Evolutionary conservation across 441 rosid genomes (phyloP).

Genomic region (Metrosideros polymorpha): DNA sequence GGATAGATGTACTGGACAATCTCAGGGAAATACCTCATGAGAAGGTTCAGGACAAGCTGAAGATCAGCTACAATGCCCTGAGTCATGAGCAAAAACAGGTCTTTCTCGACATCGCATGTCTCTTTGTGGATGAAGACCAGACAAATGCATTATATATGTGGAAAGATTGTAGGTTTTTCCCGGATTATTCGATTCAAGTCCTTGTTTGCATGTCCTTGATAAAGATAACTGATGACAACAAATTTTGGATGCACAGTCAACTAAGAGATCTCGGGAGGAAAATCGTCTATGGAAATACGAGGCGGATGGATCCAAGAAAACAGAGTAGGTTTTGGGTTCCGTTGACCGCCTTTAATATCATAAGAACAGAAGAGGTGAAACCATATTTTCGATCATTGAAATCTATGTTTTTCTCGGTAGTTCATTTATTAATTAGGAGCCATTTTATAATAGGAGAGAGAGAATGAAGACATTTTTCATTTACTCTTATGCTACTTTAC

Average conservation of each 20-base stretch:
- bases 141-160: background rate
- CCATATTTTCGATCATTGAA: fast-evolving
- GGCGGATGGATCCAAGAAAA: background rate
- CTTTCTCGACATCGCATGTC: background rate
- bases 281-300: background rate
- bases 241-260: background rate
- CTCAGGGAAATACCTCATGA: background rate
- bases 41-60: background rate
- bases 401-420: background rate
- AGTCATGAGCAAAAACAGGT: background rate
- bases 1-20: background rate
- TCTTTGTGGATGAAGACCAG: background rate
- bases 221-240: background rate
- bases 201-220: background rate
- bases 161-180: background rate
- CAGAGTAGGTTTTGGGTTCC: background rate
- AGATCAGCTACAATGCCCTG: background rate
- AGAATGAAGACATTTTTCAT: background rate
- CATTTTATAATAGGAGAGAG: fast-evolving
- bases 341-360: background rate
- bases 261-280: background rate
- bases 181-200: background rate
- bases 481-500: background rate
- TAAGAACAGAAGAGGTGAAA: background rate
- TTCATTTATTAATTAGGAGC: background rate